A percentile compares a stretch with the other conserved stretches of the same genome.
phyloP scores from a whole-genome alignment of 2,329 filamentous ascomycete species.

The Penicillium palitans region DNA sequence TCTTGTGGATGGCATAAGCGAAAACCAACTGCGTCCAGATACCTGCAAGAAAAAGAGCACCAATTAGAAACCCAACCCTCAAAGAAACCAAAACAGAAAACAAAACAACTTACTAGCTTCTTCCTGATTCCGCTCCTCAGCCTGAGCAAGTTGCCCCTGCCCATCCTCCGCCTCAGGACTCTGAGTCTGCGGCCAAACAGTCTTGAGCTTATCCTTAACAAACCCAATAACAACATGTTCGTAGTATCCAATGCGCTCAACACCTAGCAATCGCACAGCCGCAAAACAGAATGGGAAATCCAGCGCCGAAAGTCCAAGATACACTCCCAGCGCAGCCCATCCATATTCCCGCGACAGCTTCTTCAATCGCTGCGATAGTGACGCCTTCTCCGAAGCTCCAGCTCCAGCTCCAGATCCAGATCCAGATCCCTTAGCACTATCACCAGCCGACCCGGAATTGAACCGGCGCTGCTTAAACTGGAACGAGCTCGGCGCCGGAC shows the following conservation, averaged over 20 bases:
- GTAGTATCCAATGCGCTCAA: slow-evolving; percentile 73
- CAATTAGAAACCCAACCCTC: not conserved
- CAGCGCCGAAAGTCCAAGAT: slow-evolving; percentile 75
- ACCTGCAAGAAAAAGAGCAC: slow-evolving; percentile 43
- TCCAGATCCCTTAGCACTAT: not conserved
- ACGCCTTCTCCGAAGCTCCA: slow-evolving; percentile 38
- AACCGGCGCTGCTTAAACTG: slow-evolving; percentile 23
- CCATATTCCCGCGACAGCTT: slow-evolving; percentile 90
- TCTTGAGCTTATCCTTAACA: slow-evolving; percentile 34
- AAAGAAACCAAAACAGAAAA: not conserved
- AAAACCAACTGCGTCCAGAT: slow-evolving; percentile 84
- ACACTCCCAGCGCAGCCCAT: slow-evolving; percentile 90
- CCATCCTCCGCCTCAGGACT: slow-evolving; percentile 14
- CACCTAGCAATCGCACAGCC: slow-evolving; percentile 77
- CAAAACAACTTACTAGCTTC: slow-evolving; percentile 66
- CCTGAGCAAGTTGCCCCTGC: slow-evolving; percentile 56
- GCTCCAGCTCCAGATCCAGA: slow-evolving; percentile 16
- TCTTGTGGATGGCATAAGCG: slow-evolving; percentile 97
- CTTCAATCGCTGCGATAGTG: slow-evolving; percentile 71
- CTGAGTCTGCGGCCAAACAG: slow-evolving; percentile 41
- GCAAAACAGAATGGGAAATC: slow-evolving; percentile 97
- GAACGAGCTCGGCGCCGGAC: slow-evolving; percentile 2
- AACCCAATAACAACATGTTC: slow-evolving; percentile 47
- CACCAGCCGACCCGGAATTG: slow-evolving; percentile 20
- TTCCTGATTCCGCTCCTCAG: slow-evolving; percentile 62